These are phyloP conservation scores for Kwoniella sp. DNA, from an alignment of 768 basidiomycete species.

Conservation along the genomic window DNA sequence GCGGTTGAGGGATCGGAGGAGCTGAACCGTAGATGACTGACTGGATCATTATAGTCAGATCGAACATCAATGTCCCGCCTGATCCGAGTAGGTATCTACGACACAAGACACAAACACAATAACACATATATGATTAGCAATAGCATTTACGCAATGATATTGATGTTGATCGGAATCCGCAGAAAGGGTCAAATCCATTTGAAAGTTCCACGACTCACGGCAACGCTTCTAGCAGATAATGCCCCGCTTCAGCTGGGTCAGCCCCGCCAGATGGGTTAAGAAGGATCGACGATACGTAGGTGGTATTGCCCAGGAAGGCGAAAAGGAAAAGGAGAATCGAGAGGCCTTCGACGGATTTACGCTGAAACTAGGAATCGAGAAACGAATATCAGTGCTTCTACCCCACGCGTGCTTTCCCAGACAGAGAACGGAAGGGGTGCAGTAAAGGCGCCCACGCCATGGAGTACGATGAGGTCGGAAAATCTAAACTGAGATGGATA, in stretches of 20 bases:
- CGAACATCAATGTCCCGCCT: conserved; percentile 89
- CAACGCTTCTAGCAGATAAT: conserved; percentile 76
- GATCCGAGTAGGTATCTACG: conserved; percentile 84
- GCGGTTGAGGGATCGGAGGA: conserved; percentile 29
- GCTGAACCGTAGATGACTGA: conserved; percentile 68
- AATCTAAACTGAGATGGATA: not conserved
- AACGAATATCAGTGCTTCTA: not conserved
- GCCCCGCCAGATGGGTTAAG: conserved; percentile 62
- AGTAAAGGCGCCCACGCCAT: too few species aligned
- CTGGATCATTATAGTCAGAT: conserved; percentile 86
- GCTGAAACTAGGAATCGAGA: conserved; percentile 66
- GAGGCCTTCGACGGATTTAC: conserved; percentile 93
- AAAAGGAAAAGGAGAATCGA: conserved; percentile 91
- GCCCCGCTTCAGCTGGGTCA: conserved; percentile 62
- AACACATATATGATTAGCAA: too few species aligned
- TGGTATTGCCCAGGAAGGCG: conserved; percentile 89
- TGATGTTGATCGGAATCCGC: too few species aligned
- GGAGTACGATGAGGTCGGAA: too few species aligned
- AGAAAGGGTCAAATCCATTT: not conserved
- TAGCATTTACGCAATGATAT: too few species aligned
- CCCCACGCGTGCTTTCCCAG: not conserved
- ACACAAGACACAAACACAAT: too few species aligned
- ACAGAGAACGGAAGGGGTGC: too few species aligned
- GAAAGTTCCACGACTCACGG: too few species aligned
- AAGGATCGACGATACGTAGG: conserved; percentile 90